phyloP scores from a whole-genome alignment of 495 filamentous ascomycete species.

The Penicillium simplicissimum region DNA sequence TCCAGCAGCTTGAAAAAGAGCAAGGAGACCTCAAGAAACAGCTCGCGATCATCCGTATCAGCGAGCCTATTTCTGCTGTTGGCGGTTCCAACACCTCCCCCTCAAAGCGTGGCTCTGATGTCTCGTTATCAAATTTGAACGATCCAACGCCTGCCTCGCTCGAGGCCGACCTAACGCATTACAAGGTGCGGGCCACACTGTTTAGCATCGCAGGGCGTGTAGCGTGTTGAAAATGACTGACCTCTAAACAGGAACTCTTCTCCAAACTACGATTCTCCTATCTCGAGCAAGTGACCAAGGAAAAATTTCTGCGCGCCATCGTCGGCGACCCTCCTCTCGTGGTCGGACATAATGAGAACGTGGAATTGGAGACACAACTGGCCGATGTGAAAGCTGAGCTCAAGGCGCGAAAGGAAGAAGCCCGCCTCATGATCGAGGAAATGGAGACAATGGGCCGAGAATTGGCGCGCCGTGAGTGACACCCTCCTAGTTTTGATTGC shows the following conservation, averaged over 20 bases:
- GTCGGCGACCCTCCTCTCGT: constrained; percentile 86
- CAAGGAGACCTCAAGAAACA: constrained; percentile 50
- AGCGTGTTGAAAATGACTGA: not conserved
- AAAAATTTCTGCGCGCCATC: constrained; percentile 91
- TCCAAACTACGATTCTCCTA: constrained; percentile 94
- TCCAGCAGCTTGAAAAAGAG: constrained; percentile 44
- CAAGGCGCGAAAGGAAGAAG: constrained; percentile 76
- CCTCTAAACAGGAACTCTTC: constrained; percentile 71
- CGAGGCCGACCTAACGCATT: constrained; percentile 84
- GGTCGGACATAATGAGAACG: constrained; percentile 78
- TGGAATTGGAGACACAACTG: constrained; percentile 72
- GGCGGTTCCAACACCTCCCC: constrained; percentile 30
- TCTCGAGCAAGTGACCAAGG: constrained; percentile 81
- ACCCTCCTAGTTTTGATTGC: not conserved
- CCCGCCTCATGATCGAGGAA: constrained; percentile 67
- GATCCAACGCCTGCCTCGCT: constrained; percentile 72
- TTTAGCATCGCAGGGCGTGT: not conserved
- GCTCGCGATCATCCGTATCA: constrained; percentile 72
- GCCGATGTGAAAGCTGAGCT: constrained; percentile 71
- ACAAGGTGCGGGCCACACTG: constrained; percentile 55
- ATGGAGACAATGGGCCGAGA: constrained; percentile 69
- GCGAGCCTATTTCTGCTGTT: constrained; percentile 65
- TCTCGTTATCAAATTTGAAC: constrained; percentile 60
- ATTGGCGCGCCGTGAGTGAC: constrained; percentile 49
- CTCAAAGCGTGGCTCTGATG: constrained; percentile 66